A percentile compares a stretch with the other conserved stretches of the same genome.
phyloP scores from a whole-genome alignment of 768 basidiomycete genomes.

The Russula ochroleuca region DNA sequence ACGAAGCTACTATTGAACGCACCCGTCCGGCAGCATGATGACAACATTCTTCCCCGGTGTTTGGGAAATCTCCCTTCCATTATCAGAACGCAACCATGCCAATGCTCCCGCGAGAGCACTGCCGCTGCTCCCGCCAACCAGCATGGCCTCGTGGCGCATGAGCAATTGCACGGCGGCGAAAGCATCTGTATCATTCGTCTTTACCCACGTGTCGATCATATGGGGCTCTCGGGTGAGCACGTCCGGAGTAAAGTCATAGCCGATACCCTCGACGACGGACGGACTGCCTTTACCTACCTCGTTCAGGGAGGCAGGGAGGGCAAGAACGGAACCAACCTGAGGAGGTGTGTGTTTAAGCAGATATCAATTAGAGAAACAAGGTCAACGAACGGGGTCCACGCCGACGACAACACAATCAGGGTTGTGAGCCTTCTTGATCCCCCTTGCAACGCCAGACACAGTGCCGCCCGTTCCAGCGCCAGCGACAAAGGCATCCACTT shows the following conservation, averaged over 20 bases:
- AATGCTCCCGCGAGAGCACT: constrained; percentile 77
- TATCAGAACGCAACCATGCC: constrained; percentile 67
- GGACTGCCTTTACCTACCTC: constrained; percentile 42
- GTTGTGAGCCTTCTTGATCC: constrained; percentile 77
- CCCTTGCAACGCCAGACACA: constrained; percentile 78
- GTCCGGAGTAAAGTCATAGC: constrained; percentile 88
- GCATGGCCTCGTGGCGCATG: constrained; percentile 81
- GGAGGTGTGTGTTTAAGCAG: neutral
- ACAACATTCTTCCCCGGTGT: constrained; percentile 83
- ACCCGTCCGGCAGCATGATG: constrained; percentile 87
- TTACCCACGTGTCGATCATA: constrained; percentile 77
- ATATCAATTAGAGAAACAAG: neutral
- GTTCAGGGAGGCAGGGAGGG: constrained; percentile 64
- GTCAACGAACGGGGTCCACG: constrained; percentile 79
- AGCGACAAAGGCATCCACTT: constrained; percentile 78
- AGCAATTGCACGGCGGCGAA: constrained; percentile 69
- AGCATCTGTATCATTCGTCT: constrained; percentile 76
- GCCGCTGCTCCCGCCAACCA: constrained; percentile 93
- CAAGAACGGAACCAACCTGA: constrained; percentile 85
- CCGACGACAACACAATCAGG: constrained; percentile 70
- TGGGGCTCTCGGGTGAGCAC: constrained; percentile 64
- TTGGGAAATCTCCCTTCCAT: constrained; percentile 58
- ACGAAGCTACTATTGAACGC: constrained; percentile 32
- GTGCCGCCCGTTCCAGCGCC: constrained; percentile 96
- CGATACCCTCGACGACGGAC: constrained; percentile 94